Evolutionary conservation across 768 basidiomycete species (phyloP).

Genomic region (Kwoniella botswanensis): DNA sequence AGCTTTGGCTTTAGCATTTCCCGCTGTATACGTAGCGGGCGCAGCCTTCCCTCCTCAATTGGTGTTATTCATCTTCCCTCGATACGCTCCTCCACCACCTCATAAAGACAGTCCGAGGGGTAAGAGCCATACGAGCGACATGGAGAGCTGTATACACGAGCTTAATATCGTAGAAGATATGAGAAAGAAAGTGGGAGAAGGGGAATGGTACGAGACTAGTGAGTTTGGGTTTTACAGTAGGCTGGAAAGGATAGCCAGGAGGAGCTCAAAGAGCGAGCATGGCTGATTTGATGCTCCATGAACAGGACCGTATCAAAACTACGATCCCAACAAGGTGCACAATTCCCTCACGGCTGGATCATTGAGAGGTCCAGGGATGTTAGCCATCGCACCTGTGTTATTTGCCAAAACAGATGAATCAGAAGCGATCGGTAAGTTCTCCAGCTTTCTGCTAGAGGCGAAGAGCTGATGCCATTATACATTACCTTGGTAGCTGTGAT

Average conservation of each 20-base stretch:
- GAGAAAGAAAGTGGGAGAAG: slow-evolving; percentile 57
- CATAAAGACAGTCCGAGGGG: slow-evolving; percentile 67
- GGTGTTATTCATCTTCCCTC: slow-evolving; percentile 71
- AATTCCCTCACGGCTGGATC: slow-evolving; percentile 85
- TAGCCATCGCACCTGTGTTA: slow-evolving; percentile 79
- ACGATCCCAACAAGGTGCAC: slow-evolving; percentile 73
- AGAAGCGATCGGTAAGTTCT: slow-evolving; percentile 64
- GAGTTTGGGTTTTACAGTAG: slow-evolving; percentile 24
- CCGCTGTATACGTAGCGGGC: slow-evolving; percentile 48
- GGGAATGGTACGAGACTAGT: slow-evolving; percentile 58
- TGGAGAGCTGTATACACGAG: slow-evolving; percentile 73
- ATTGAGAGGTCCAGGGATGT: slow-evolving; percentile 82
- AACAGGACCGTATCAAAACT: slow-evolving; percentile 69
- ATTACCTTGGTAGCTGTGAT: slow-evolving; percentile 62
- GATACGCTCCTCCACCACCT: slow-evolving; percentile 74
- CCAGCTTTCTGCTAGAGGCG: background rate
- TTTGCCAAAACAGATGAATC: slow-evolving; percentile 75
- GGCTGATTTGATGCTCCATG: no score
- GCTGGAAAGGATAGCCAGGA: no score
- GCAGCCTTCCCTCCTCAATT: slow-evolving; percentile 53
- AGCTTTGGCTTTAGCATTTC: slow-evolving; percentile 49
- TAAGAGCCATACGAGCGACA: slow-evolving; percentile 63
- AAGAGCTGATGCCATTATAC: slow-evolving; percentile 67
- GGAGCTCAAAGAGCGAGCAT: no score
- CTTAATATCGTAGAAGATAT: slow-evolving; percentile 67